Conservation (phyloP, 192 early-diverging fungal genomes). For the Phycomyces nitens region DNA sequence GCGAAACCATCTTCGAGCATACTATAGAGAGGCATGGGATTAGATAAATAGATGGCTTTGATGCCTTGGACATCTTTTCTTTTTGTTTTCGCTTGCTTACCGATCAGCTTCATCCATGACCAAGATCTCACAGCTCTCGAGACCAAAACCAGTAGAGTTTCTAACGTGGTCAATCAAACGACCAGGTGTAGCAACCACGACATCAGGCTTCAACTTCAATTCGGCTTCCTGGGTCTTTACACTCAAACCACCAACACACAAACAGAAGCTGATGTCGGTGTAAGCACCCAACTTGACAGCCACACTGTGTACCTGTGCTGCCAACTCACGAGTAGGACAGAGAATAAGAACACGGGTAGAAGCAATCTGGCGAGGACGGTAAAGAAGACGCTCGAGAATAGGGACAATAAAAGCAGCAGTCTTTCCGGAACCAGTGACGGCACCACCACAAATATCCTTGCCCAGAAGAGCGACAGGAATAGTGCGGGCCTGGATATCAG, state of each 20-base stretch:
- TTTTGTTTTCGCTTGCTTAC: conserved; percentile 26
- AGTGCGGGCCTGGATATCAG: conserved; percentile 86
- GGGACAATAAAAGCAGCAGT: conserved; percentile 97
- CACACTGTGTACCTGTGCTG: conserved; percentile 94
- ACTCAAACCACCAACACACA: conserved; percentile 90
- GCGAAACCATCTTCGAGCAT: conserved; percentile 98
- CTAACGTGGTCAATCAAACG: conserved; percentile 96
- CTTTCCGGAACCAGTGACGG: conserved; percentile 98
- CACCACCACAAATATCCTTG: conserved; percentile 96
- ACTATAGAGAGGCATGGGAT: too few species aligned
- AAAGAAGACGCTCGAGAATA: conserved; percentile 90
- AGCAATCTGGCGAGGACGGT: conserved; percentile 75
- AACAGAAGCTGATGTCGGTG: conserved; percentile 80
- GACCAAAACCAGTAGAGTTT: conserved; percentile 84
- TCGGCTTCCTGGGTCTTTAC: conserved; percentile 86
- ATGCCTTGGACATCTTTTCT: too few species aligned
- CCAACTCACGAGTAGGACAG: conserved; percentile 96
- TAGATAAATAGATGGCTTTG: too few species aligned
- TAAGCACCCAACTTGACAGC: conserved; percentile 81
- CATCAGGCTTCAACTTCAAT: conserved; percentile 80
- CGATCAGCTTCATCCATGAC: conserved; percentile 99
- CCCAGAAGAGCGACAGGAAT: conserved; percentile 95
- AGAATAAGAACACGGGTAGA: conserved; percentile 86
- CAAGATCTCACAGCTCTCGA: conserved; percentile 91
- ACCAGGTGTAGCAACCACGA: conserved; percentile 97